phyloP scores from a whole-genome alignment of 169 alveolate genomes.

The Blepharisma undulans region DNA sequence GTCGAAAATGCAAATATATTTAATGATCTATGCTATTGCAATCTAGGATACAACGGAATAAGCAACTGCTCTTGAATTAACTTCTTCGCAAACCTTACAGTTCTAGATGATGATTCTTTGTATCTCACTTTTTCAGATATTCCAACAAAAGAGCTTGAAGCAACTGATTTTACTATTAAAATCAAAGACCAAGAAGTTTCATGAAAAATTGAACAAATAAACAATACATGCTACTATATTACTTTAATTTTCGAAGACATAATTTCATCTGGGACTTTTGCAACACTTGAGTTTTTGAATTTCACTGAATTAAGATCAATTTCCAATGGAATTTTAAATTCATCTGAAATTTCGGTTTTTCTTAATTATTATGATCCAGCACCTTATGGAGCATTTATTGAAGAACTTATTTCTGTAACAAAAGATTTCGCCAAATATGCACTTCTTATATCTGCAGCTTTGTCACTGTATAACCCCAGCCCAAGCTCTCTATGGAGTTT shows the following conservation, averaged over 20 bases:
- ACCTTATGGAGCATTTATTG: not conserved
- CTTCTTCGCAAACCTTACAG: not conserved
- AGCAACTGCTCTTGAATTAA: not conserved
- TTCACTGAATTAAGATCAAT: not conserved
- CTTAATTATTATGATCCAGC: not conserved
- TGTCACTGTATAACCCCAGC: not conserved
- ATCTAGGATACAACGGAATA: not conserved
- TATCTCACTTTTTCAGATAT: not conserved
- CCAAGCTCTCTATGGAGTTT: conserved; percentile 2
- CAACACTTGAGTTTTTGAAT: not conserved
- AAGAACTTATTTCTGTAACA: not conserved
- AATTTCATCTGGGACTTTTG: not conserved
- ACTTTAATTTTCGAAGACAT: not conserved
- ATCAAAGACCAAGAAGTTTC: not conserved
- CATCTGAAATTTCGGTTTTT: not conserved
- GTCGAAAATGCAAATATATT: not conserved
- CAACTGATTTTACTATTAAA: not conserved
- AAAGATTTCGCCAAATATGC: not conserved
- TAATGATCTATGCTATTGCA: not conserved
- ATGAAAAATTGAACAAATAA: not conserved
- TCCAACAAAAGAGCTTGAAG: not conserved
- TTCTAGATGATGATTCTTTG: not conserved
- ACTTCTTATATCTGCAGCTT: not conserved
- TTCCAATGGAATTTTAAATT: not conserved
- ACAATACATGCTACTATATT: not conserved